Base-by-base conservation (phyloP, 2,329 filamentous ascomycete species). In the Nemania sp. region DNA sequence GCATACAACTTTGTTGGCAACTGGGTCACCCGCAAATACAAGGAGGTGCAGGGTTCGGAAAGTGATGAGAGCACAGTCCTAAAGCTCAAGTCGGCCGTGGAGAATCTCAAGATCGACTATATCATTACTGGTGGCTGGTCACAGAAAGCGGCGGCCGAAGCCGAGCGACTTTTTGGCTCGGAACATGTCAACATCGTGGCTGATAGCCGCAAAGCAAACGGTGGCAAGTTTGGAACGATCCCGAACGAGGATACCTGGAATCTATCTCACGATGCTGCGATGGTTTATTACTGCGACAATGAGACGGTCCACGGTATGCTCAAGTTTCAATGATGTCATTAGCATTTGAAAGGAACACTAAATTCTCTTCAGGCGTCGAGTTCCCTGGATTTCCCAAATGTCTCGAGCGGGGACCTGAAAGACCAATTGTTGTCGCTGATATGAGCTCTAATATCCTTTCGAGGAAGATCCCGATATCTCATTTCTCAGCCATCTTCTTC, bases 401-500 rank as follows among this genome's bases (percentile, higher is more conserved):
- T 7, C 84, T 97, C 26, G 86, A 88, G 56, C 81, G 87, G 11
- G 80, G 80, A 6, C 80, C 84, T 1, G 87, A 89, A 57, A 89
- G 89, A 8, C 89, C 90, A 0, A 87, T 97, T 67, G 91, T 98
- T 5, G 91, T 97, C 5, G 93, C 93, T 22, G 95, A 98, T 80
- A 97, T 98, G 92, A 92, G 88, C 54, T 97, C 93, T 67, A 98
- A 98, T 80, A 97, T 98, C 77, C 89, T 98, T 59, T 93, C 93
- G 54, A 86, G 93, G 51, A 87, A 86, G 70, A 87, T 98, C 26
- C 90, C 94, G 38, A 87, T 97, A 55, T 85, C 84, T 73, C 94
- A 96, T 77, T 97, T 91, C 81, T 91, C 90, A 0, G 84, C 91
- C 73, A 92, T 98, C 77, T 98, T 98, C 82, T 97, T 94, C 70